A percentile compares a stretch with the other conserved stretches of the same genome.
Evolutionary conservation across 75 land plant genomes (phyloP).

Genomic region (Azolla pinnata): DNA sequence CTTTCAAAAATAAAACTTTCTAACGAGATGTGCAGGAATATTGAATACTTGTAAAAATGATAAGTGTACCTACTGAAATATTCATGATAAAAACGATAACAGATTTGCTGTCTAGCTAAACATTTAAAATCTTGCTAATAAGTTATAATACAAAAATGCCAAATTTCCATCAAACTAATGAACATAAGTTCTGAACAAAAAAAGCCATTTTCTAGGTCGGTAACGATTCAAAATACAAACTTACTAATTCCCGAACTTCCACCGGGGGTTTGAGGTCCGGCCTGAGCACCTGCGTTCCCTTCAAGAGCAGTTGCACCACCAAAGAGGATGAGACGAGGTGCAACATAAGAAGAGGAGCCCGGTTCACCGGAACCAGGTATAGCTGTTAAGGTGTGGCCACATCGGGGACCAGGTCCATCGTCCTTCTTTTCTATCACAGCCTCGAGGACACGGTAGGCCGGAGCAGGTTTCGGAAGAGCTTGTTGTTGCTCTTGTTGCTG

Average conservation of each 20-base stretch:
- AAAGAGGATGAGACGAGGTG: constrained; percentile 81
- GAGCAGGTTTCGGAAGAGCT: constrained; percentile 68
- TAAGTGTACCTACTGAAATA: too few species aligned
- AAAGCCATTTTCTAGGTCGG: too few species aligned
- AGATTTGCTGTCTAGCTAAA: too few species aligned
- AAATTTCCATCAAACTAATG: not conserved
- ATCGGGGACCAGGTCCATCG: constrained; percentile 89
- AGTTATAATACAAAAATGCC: not conserved
- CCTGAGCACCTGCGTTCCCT: constrained; percentile 73
- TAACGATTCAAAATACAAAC: too few species aligned
- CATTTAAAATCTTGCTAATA: too few species aligned
- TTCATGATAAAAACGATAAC: too few species aligned
- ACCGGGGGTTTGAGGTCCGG: constrained; percentile 69
- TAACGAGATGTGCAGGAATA: too few species aligned
- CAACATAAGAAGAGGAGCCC: constrained; percentile 63
- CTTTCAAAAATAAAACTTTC: too few species aligned
- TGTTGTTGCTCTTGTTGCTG: constrained; percentile 12
- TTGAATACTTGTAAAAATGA: too few species aligned
- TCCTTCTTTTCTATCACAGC: constrained; percentile 84
- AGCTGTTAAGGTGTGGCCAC: constrained; percentile 96
- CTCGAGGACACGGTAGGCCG: constrained; percentile 57
- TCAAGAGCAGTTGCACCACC: constrained; percentile 96
- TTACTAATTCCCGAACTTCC: constrained; percentile 88
- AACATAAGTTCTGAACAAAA: too few species aligned
- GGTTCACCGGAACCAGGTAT: constrained; percentile 89